Percentiles rank a stretch among this genome's conserved stretches.
phyloP scores from a whole-genome alignment of 2,329 filamentous ascomycete species.

The Chrysosporium keratinophilum region DNA sequence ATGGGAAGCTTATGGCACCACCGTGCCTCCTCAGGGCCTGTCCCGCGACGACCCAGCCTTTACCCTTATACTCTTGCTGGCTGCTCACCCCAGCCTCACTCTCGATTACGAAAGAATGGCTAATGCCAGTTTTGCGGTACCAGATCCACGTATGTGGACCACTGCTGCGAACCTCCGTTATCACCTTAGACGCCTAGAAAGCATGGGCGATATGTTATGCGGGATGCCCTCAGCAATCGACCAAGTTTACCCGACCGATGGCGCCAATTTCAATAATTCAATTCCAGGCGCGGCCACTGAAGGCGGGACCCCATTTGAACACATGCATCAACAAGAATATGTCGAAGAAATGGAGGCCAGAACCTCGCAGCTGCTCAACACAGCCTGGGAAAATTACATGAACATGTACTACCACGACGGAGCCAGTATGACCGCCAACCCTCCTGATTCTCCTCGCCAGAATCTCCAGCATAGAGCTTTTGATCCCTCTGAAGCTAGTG shows the following conservation, averaged over 20 bases:
- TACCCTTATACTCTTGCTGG: constrained; percentile 6
- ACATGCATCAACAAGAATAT: no score
- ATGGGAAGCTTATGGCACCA: not conserved
- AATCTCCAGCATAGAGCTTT: not conserved
- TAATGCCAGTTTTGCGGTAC: not conserved
- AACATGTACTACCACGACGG: not conserved
- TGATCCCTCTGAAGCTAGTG: not conserved
- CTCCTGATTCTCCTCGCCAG: not conserved
- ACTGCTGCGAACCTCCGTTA: not conserved
- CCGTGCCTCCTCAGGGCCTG: not conserved
- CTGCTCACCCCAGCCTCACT: constrained; percentile 4
- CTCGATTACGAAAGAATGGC: constrained; percentile 11
- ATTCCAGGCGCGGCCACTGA: not conserved
- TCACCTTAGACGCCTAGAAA: not conserved
- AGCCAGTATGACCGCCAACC: not conserved
- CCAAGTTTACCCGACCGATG: not conserved
- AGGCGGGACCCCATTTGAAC: not conserved
- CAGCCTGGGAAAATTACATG: not conserved
- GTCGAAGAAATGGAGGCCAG: not conserved
- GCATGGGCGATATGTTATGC: not conserved
- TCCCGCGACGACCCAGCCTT: constrained; percentile 9
- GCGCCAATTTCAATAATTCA: no score
- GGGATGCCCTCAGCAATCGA: not conserved
- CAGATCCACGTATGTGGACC: constrained; percentile 11
- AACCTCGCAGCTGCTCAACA: not conserved